Base-by-base conservation (phyloP, 2,329 filamentous ascomycete species). In the Sarocladium strictum region DNA sequence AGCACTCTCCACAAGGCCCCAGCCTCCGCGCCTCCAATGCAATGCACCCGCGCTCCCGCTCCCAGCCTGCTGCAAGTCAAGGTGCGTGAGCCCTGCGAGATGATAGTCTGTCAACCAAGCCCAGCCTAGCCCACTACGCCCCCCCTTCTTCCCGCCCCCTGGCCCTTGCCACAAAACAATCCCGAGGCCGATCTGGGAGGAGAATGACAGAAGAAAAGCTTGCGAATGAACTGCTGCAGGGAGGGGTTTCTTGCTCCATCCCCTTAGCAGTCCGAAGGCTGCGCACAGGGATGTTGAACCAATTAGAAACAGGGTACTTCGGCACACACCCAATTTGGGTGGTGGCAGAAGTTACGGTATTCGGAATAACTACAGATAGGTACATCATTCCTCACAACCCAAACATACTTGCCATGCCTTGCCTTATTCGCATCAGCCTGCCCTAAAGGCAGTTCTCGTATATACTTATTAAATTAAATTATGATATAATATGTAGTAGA, bases 1-100 rank as follows among this genome's bases (percentile, higher is more conserved):
- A n/a, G 11, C 6, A 5, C 43, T 23, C 40, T 43, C 40, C 40
- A 43, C 40, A 43, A 15, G 24, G 43, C 23, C 43, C 43, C 43
- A 49, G 24, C 43, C 43, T 49, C 43, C 43, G 43, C 24, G 47
- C 29, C 29, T 35, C 29, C 47, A 51, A 51, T 51, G 47, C 47
- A 51, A 51, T 51, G 47, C 47, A 51, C 47, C 47, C 47, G 47
- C 47, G 29, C 27, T 33, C 29, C 47, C 47, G 47, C 47, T 32
- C 47, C 29, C 47, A 51, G 26, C 47, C 27, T 51, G 26, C 43
- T 49, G 47, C 47, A 51, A 49, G 43, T 49, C 43, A 43, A 47
- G 43, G 29, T 47, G 43, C 24, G 43, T 7, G 43, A 47, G 43
- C 47, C 47, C 47, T 51, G 47, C 27, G 47, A 51, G 47, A 51